These are phyloP conservation scores for Teratosphaeria zuluensis DNA, from an alignment of 2,329 filamentous ascomycete genomes.

Conservation along the genomic window DNA sequence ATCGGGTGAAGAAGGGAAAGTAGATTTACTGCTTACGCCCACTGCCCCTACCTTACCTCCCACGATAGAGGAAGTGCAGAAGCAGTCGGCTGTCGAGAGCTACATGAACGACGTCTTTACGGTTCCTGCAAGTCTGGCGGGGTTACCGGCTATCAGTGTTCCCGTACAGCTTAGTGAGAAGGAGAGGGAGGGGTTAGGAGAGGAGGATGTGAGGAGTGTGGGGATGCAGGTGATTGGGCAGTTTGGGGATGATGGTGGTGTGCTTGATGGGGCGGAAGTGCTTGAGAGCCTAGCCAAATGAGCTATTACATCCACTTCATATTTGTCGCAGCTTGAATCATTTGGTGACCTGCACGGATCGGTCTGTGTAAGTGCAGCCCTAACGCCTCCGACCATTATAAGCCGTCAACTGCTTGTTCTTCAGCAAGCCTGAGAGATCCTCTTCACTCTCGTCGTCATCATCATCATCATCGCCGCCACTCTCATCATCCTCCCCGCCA, in stretches of 20 bases:
- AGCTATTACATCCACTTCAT: no score
- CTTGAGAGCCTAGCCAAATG: no score
- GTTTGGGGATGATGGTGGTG: conserved; percentile 61
- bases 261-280: conserved; percentile 50
- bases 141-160: conserved; percentile 78
- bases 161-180: conserved; percentile 45
- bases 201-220: conserved; percentile 31
- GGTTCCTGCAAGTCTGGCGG: conserved; percentile 85
- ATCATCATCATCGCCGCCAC: no score
- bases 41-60: conserved; percentile 74
- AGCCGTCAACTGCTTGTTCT: no score
- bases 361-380: no score
- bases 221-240: conserved; percentile 75
- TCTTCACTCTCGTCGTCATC: no score
- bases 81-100: conserved; percentile 53
- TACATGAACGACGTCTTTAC: conserved; percentile 96
- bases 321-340: no score
- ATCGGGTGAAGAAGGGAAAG: conserved; percentile 41
- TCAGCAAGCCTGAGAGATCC: no score
- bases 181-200: conserved; percentile 8
- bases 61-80: conserved; percentile 47
- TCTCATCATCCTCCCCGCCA: no score
- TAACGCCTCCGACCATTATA: not conserved
- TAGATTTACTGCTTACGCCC: conserved; percentile 81
- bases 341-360: no score